A percentile compares a stretch with the other conserved stretches of the same genome.
These are phyloP conservation scores for Amauroascus niger DNA, from an alignment of 2,329 filamentous ascomycete species.

Conservation along the genomic window DNA sequence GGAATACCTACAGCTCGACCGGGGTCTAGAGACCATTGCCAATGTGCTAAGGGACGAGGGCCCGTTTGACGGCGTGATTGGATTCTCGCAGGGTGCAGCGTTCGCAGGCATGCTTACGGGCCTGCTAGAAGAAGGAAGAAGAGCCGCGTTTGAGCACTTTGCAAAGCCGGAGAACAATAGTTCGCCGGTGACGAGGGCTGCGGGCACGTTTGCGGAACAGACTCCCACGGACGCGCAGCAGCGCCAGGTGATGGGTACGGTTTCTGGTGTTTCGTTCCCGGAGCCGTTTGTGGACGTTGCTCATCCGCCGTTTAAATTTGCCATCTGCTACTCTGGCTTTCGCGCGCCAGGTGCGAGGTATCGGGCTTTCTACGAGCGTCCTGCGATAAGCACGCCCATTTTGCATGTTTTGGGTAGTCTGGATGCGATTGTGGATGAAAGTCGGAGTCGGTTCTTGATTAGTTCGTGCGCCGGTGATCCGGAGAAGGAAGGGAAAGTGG, in stretches of 20 bases:
- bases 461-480: conserved; percentile 52
- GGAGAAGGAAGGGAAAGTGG: conserved; percentile 43
- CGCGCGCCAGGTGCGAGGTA: conserved; percentile 53
- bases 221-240: not conserved
- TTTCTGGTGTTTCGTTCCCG: conserved; percentile 46
- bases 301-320: conserved; percentile 57
- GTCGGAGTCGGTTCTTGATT: conserved; percentile 55
- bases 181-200: conserved; percentile 2
- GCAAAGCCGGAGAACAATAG: conserved; percentile 18
- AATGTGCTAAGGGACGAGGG: conserved; percentile 52
- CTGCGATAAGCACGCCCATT: conserved; percentile 63
- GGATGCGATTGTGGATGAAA: conserved; percentile 81
- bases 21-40: conserved; percentile 57
- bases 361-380: conserved; percentile 58
- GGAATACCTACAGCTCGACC: conserved; percentile 59
- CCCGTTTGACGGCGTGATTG: conserved; percentile 66
- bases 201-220: conserved; percentile 1
- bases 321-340: conserved; percentile 69
- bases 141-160: conserved; percentile 42
- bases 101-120: conserved; percentile 62
- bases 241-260: conserved; percentile 2
- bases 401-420: conserved; percentile 74
- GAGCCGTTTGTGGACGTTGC: conserved; percentile 35
- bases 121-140: conserved; percentile 51
- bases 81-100: conserved; percentile 73